Conservation (phyloP, 2,329 filamentous ascomycete species). For the Aplosporella prunicola region DNA sequence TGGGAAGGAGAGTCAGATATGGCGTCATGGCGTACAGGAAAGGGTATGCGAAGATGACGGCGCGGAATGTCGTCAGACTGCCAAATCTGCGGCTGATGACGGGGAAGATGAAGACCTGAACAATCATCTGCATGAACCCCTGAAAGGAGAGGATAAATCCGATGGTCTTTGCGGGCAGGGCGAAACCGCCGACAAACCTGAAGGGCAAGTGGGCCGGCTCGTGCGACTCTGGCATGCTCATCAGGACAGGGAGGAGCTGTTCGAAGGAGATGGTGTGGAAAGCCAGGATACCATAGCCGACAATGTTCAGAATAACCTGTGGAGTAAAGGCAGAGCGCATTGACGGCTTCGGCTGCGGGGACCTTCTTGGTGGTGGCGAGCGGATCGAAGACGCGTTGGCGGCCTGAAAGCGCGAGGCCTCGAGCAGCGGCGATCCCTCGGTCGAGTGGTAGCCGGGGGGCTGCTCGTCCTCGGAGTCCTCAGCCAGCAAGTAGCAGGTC, state of each 20-base stretch:
- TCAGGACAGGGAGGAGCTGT: constrained; percentile 82
- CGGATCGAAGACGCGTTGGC: constrained; percentile 16
- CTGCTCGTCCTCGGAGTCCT: constrained; percentile 47
- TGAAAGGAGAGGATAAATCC: constrained; percentile 83
- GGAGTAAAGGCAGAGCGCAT: constrained; percentile 62
- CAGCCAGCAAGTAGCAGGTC: constrained; percentile 51
- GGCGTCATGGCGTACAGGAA: constrained; percentile 79
- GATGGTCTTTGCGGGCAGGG: constrained; percentile 70
- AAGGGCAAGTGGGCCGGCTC: constrained; percentile 60
- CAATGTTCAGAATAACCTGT: constrained; percentile 77
- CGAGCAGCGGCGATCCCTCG: constrained; percentile 44
- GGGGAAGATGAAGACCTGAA: constrained; percentile 77
- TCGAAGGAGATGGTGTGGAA: constrained; percentile 98
- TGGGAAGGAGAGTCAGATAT: constrained; percentile 77
- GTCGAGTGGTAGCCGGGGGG: constrained; percentile 59
- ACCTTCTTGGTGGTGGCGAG: constrained; percentile 2
- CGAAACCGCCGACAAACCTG: constrained; percentile 81
- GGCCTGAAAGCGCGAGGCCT: constrained; percentile 24
- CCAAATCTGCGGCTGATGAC: constrained; percentile 66
- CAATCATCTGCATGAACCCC: constrained; percentile 79
- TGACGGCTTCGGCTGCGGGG: constrained; percentile 16
- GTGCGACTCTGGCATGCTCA: constrained; percentile 57
- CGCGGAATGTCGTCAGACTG: constrained; percentile 69
- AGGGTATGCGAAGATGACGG: constrained; percentile 75
- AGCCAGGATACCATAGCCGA: constrained; percentile 84